A percentile compares a stretch with the other conserved stretches of the same genome.
Conservation (phyloP, 495 filamentous ascomycete genomes). For the Penicillium lagena region DNA sequence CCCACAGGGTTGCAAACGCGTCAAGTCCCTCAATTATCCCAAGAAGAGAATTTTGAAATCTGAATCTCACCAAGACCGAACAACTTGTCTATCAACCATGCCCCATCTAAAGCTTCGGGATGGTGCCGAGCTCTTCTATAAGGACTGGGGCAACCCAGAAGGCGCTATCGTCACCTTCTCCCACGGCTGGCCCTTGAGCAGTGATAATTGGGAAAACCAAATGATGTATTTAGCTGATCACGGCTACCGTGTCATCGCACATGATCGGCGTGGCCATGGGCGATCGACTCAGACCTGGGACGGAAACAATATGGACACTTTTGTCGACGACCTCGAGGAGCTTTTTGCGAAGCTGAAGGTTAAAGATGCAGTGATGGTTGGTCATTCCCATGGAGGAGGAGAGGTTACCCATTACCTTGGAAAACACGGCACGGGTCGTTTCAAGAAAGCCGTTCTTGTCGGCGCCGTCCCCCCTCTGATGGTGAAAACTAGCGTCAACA, state of each 20-base stretch:
- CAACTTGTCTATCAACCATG: constrained; percentile 2
- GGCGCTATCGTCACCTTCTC: constrained; percentile 26
- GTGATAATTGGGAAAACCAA: constrained; percentile 37
- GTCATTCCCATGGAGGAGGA: constrained; percentile 36
- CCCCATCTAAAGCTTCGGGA: constrained; percentile 23
- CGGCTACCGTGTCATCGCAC: constrained; percentile 35
- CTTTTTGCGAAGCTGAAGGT: constrained; percentile 27
- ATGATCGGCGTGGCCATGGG: constrained; percentile 36
- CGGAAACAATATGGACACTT: constrained; percentile 33
- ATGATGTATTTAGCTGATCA: constrained; percentile 29
- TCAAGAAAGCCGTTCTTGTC: constrained; percentile 32
- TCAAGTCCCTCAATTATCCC: too few species aligned
- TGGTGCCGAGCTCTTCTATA: constrained; percentile 31
- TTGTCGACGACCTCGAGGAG: constrained; percentile 29
- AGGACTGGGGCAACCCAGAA: constrained; percentile 31
- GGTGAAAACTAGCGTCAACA: constrained; percentile 22
- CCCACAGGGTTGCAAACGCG: too few species aligned
- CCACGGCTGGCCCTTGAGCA: constrained; percentile 36
- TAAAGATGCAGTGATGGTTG: constrained; percentile 26
- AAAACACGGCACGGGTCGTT: constrained; percentile 25
- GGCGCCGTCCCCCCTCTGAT: constrained; percentile 31
- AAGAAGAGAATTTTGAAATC: too few species aligned
- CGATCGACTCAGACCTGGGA: constrained; percentile 33
- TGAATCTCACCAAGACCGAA: neutral
- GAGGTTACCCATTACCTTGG: constrained; percentile 31